Conservation (phyloP, 2,329 filamentous ascomycete genomes). For the Neopestalotiopsis sp. region DNA sequence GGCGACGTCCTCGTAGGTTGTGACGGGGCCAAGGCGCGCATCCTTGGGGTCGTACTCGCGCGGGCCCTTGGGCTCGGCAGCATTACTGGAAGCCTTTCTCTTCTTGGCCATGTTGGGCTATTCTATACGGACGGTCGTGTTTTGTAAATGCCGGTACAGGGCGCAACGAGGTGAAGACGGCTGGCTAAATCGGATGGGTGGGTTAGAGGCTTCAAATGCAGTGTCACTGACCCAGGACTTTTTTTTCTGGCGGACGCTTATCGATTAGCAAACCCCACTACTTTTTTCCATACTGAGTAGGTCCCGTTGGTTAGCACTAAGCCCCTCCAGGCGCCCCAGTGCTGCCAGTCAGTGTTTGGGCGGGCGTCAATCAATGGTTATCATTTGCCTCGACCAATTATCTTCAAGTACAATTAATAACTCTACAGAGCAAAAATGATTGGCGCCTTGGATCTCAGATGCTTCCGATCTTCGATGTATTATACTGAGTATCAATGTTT, state of each 20-base stretch:
- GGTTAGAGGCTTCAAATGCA: neutral
- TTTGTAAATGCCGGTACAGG: neutral
- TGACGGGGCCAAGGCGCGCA: slow-evolving; percentile 65
- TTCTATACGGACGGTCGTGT: neutral
- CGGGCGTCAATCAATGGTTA: too few relatives aligned
- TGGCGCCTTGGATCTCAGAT: too few relatives aligned
- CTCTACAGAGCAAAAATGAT: too few relatives aligned
- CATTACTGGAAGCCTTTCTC: slow-evolving; percentile 69
- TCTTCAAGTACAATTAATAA: too few relatives aligned
- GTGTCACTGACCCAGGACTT: neutral
- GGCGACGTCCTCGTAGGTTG: slow-evolving; percentile 81
- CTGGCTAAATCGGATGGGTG: neutral
- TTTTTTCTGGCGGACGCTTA: slow-evolving; percentile 9
- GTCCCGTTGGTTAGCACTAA: neutral
- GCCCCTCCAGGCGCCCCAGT: too few relatives aligned
- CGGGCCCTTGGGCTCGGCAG: slow-evolving; percentile 52
- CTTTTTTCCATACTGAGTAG: neutral
- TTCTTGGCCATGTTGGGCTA: slow-evolving; percentile 62
- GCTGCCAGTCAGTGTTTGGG: too few relatives aligned
- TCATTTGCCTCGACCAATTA: too few relatives aligned
- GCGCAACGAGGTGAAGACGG: neutral
- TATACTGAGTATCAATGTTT: too few relatives aligned
- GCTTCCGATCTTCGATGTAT: too few relatives aligned
- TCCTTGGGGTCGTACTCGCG: slow-evolving; percentile 61
- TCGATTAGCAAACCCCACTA: slow-evolving; percentile 13